Percentiles rank a stretch among this genome's conserved stretches.
Evolutionary conservation across 1,284 basidiomycete genomes (phyloP).

Genomic region (Cutaneotrichosporon spelunceum): DNA sequence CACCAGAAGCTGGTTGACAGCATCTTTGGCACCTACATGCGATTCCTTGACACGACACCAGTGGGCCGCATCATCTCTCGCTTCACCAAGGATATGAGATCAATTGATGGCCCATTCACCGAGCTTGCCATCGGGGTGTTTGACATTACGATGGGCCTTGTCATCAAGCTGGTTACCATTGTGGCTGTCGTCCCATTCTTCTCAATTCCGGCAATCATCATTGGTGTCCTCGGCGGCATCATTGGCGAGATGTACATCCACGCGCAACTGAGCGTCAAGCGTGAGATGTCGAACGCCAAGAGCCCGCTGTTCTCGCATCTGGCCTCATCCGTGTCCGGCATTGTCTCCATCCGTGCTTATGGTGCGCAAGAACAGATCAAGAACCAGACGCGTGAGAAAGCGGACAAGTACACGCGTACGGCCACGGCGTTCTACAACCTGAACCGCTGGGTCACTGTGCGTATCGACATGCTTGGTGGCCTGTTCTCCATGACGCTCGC

Average conservation of each 20-base stretch:
- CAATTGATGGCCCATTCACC: conserved; percentile 48
- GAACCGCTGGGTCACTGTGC: conserved; percentile 50
- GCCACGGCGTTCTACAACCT: conserved; percentile 49
- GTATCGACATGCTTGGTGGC: conserved; percentile 50
- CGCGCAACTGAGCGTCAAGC: conserved; percentile 69
- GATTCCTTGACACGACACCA: conserved; percentile 62
- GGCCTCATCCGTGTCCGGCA: conserved; percentile 63
- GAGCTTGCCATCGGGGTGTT: conserved; percentile 41
- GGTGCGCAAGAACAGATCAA: conserved; percentile 48
- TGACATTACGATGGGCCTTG: conserved; percentile 48
- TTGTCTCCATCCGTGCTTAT: conserved; percentile 55
- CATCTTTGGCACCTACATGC: conserved; percentile 60
- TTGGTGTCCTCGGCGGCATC: conserved; percentile 55
- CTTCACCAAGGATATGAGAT: conserved; percentile 61
- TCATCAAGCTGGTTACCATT: conserved; percentile 55
- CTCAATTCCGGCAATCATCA: conserved; percentile 44
- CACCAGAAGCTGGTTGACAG: conserved; percentile 60
- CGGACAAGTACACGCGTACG: conserved; percentile 50
- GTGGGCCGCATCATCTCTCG: conserved; percentile 61
- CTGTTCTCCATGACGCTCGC: conserved; percentile 44
- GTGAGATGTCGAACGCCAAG: conserved; percentile 64
- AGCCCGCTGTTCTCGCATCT: conserved; percentile 68
- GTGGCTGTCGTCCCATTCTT: conserved; percentile 56
- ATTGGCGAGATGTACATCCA: conserved; percentile 60
- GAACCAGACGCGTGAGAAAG: conserved; percentile 38